phyloP scores from a whole-genome alignment of 306 rosid genomes.

The Ammopiptanthus mongolicus region DNA sequence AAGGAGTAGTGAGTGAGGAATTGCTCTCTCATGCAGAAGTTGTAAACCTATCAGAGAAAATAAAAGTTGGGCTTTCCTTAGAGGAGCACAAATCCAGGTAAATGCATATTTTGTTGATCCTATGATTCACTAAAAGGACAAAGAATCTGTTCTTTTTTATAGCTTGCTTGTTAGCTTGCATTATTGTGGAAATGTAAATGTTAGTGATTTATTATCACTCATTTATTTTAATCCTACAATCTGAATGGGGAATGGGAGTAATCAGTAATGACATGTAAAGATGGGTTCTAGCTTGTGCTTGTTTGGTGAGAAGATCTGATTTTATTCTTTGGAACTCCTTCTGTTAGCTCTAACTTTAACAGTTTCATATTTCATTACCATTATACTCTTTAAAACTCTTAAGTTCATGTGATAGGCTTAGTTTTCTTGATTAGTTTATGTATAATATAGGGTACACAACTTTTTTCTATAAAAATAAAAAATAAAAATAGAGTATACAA shows the following conservation, averaged over 20 bases:
- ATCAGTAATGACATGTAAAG: background rate
- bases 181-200: background rate
- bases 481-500: too few species aligned
- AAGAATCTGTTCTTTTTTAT: background rate
- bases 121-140: background rate
- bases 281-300: background rate
- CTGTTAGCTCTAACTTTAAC: background rate
- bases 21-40: slow-evolving; percentile 90
- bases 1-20: slow-evolving; percentile 64
- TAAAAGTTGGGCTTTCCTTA: slow-evolving; percentile 70
- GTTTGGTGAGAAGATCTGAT: background rate
- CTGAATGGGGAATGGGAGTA: background rate
- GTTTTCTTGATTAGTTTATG: background rate
- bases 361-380: background rate
- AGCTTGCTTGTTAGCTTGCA: background rate
- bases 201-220: background rate
- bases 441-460: background rate
- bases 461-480: background rate
- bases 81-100: slow-evolving; percentile 83
- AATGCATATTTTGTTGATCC: slow-evolving; percentile 11
- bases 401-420: background rate
- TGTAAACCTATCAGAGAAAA: slow-evolving; percentile 68
- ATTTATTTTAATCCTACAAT: background rate
- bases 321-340: background rate
- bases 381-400: background rate